Percentiles rank a stretch among this genome's conserved stretches.
These are phyloP conservation scores for Gloeophyllum trabeum DNA, from an alignment of 768 basidiomycete genomes.

Conservation along the genomic window DNA sequence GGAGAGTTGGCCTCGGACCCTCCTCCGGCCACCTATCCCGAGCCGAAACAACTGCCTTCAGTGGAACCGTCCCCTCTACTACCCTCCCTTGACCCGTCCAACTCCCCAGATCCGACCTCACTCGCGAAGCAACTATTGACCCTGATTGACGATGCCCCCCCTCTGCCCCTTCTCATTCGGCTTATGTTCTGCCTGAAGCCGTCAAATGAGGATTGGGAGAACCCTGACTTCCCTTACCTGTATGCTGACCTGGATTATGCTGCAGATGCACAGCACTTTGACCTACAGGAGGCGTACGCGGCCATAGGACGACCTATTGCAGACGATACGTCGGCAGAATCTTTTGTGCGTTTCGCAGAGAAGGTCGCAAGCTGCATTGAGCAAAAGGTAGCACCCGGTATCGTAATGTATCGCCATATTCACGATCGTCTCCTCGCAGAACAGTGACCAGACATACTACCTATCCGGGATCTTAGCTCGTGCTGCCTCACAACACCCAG, in stretches of 20 bases:
- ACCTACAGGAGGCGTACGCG: constrained; percentile 45
- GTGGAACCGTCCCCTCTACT: constrained; percentile 29
- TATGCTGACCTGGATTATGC: constrained; percentile 52
- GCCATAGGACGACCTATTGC: constrained; percentile 45
- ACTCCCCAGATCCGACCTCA: constrained; percentile 42
- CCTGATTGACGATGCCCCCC: constrained; percentile 50
- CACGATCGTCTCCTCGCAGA: constrained; percentile 28
- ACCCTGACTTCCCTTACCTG: constrained; percentile 60
- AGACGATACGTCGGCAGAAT: constrained; percentile 40
- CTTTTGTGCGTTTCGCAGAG: constrained; percentile 41
- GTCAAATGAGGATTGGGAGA: constrained; percentile 69
- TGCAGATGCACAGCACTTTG: constrained; percentile 37
- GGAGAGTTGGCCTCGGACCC: constrained; percentile 43
- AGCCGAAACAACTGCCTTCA: constrained; percentile 26
- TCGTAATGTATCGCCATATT: too few relatives aligned
- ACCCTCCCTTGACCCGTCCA: constrained; percentile 47
- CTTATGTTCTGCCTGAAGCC: constrained; percentile 78
- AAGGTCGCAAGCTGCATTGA: constrained; percentile 43
- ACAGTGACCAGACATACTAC: constrained; percentile 42
- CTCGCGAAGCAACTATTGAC: constrained; percentile 53
- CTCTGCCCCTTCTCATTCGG: constrained; percentile 52
- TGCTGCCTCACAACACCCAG: constrained; percentile 54
- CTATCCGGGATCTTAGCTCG: constrained; percentile 53
- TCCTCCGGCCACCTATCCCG: constrained; percentile 24
- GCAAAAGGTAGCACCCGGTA: constrained; percentile 47